Percentiles rank a stretch among this genome's conserved stretches.
phyloP scores from a whole-genome alignment of 306 rosid species.

The Castanopsis chinensis region DNA sequence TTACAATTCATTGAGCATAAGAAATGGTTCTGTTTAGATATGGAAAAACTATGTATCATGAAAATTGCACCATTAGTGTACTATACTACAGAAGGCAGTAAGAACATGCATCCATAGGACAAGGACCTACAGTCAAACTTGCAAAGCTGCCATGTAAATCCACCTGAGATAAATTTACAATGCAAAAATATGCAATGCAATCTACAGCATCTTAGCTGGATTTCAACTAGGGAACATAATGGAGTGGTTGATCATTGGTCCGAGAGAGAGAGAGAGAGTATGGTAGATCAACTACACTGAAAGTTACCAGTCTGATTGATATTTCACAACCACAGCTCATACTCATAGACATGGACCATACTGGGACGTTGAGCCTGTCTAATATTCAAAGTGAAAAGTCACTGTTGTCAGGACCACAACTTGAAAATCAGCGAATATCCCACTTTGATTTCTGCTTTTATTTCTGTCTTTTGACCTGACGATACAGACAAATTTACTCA shows the following conservation, averaged over 20 bases:
- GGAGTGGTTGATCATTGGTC: neutral
- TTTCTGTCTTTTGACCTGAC: slow-evolving; percentile 33
- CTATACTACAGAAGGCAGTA: neutral
- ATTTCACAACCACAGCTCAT: neutral
- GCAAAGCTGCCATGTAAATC: neutral
- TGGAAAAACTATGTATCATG: neutral
- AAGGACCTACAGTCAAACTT: neutral
- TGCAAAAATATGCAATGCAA: neutral
- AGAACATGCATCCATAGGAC: neutral
- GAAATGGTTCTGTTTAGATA: neutral
- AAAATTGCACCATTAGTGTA: neutral
- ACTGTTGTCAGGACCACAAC: slow-evolving; percentile 20
- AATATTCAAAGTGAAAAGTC: slow-evolving; percentile 15
- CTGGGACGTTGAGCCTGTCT: neutral
- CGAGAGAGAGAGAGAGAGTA: neutral
- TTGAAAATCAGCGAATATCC: slow-evolving; percentile 21
- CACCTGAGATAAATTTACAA: neutral
- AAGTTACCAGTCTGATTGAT: neutral
- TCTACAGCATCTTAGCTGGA: neutral
- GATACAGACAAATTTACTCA: slow-evolving; percentile 2
- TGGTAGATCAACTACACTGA: neutral
- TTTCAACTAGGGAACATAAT: neutral
- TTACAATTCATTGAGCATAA: neutral
- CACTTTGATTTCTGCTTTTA: slow-evolving; percentile 17
- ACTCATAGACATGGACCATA: slow-evolving; percentile 12